Evolutionary conservation across 1,284 basidiomycete species (phyloP).

Genomic region (Chalciporus sp.): DNA sequence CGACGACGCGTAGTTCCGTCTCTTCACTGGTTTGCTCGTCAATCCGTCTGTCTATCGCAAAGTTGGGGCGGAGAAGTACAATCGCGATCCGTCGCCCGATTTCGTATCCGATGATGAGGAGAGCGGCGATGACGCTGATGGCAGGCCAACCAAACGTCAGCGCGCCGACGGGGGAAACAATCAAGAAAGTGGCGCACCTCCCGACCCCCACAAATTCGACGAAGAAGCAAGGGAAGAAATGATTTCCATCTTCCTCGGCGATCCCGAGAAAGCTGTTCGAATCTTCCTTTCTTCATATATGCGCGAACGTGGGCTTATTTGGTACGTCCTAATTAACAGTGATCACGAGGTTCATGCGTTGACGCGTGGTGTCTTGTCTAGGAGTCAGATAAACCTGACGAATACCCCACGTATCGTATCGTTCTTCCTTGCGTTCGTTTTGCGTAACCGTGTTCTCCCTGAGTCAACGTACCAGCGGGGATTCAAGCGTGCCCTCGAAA

Average conservation of each 20-base stretch:
- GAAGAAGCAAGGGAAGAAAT: constrained; percentile 45
- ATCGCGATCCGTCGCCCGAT: constrained; percentile 31
- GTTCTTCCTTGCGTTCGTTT: constrained; percentile 64
- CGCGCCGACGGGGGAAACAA: constrained; percentile 11
- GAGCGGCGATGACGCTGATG: constrained; percentile 2
- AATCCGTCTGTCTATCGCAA: constrained; percentile 40
- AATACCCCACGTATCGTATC: constrained; percentile 56
- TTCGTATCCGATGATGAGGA: constrained; percentile 32
- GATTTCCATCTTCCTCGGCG: constrained; percentile 53
- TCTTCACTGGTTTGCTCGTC: constrained; percentile 55
- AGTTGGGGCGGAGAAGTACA: constrained; percentile 25
- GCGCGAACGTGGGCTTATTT: constrained; percentile 63
- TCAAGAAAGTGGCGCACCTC: constrained; percentile 35
- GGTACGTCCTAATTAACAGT: constrained; percentile 40
- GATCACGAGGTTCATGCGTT: not conserved
- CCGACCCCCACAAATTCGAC: constrained; percentile 38
- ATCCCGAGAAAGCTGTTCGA: constrained; percentile 53
- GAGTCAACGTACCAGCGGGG: constrained; percentile 41
- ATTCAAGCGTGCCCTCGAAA: constrained; percentile 49
- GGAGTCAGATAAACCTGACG: constrained; percentile 45
- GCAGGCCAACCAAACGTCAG: constrained; percentile 25
- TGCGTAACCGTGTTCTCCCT: constrained; percentile 58
- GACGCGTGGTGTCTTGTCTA: constrained; percentile 21
- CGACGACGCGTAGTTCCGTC: constrained; percentile 46
- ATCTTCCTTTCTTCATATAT: constrained; percentile 70